Evolutionary conservation across 208 protist genomes (phyloP).

Genomic region (Histomonas meleagridis): DNA sequence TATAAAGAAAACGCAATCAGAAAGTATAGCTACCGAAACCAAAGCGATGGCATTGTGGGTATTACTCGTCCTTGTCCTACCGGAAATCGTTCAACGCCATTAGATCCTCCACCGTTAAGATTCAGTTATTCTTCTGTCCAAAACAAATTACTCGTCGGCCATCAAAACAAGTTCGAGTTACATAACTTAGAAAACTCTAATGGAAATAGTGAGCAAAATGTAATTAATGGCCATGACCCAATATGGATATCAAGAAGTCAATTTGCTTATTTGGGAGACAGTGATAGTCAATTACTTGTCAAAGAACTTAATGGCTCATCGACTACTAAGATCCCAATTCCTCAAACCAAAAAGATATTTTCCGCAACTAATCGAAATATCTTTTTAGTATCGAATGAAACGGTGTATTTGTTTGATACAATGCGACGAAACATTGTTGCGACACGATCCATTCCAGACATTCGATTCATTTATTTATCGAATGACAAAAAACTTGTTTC

Average conservation of each 20-base stretch:
- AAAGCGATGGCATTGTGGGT: not conserved
- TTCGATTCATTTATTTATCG: slow-evolving; percentile 83
- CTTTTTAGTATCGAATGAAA: slow-evolving; percentile 65
- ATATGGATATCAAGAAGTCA: not conserved
- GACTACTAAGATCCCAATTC: not conserved
- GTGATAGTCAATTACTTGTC: not conserved
- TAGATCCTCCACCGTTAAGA: not conserved
- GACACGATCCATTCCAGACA: slow-evolving; percentile 50
- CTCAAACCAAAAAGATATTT: slow-evolving; percentile 57
- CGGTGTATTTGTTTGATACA: slow-evolving; percentile 76
- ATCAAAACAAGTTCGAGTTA: not conserved
- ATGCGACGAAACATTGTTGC: slow-evolving; percentile 65
- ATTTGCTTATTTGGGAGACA: not conserved
- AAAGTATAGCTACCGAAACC: not conserved
- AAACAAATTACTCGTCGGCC: not conserved
- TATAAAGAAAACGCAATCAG: not conserved
- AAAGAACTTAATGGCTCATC: not conserved
- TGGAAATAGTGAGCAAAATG: slow-evolving; percentile 56
- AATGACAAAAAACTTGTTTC: slow-evolving; percentile 71
- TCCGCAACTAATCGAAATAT: slow-evolving; percentile 58
- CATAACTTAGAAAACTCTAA: slow-evolving; percentile 43
- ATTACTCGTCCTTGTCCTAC: not conserved
- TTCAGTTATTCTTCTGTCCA: not conserved
- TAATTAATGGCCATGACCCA: not conserved
- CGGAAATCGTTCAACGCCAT: not conserved